These are phyloP conservation scores for Pseudogymnoascus sp. DNA, from an alignment of 2,329 filamentous ascomycete genomes.

Conservation along the genomic window DNA sequence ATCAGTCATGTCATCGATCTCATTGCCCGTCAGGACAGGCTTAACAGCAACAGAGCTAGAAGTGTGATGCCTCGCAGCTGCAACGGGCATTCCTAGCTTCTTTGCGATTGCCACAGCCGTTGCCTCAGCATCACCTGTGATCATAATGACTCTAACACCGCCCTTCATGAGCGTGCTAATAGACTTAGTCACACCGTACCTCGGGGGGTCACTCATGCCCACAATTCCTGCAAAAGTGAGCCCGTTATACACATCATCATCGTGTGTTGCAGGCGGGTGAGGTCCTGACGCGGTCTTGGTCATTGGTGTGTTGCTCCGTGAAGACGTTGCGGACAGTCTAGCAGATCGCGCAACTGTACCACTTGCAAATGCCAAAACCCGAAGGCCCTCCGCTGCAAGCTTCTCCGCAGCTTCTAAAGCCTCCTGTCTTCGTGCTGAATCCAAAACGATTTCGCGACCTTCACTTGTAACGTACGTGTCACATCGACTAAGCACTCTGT, in stretches of 20 bases:
- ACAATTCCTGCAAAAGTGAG: conserved; percentile 88
- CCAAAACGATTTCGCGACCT: conserved; percentile 78
- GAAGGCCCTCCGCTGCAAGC: conserved; percentile 83
- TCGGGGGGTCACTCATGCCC: conserved; percentile 94
- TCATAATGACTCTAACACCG: conserved; percentile 97
- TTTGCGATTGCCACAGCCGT: conserved; percentile 90
- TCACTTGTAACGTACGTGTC: conserved; percentile 85
- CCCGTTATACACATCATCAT: conserved; percentile 72
- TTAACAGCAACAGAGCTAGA: conserved; percentile 54
- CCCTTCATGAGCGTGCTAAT: conserved; percentile 88
- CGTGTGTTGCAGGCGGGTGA: conserved; percentile 31
- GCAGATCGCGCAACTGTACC: conserved; percentile 54
- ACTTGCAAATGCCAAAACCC: conserved; percentile 90
- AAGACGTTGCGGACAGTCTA: conserved; percentile 31
- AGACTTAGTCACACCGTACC: conserved; percentile 81
- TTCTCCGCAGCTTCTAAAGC: conserved; percentile 72
- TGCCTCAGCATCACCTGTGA: conserved; percentile 92
- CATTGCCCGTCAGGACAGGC: conserved; percentile 77
- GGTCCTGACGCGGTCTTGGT: conserved; percentile 24
- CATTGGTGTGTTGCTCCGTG: conserved; percentile 47
- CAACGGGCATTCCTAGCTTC: conserved; percentile 89
- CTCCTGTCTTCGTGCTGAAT: conserved; percentile 66
- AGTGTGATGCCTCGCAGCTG: conserved; percentile 44
- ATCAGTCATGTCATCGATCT: conserved; percentile 88
- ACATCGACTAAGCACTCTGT: conserved; percentile 77